A percentile compares a stretch with the other conserved stretches of the same genome.
Evolutionary conservation across 108 stramenopile genomes (phyloP).

Genomic region (Mediolabrus comicus): DNA sequence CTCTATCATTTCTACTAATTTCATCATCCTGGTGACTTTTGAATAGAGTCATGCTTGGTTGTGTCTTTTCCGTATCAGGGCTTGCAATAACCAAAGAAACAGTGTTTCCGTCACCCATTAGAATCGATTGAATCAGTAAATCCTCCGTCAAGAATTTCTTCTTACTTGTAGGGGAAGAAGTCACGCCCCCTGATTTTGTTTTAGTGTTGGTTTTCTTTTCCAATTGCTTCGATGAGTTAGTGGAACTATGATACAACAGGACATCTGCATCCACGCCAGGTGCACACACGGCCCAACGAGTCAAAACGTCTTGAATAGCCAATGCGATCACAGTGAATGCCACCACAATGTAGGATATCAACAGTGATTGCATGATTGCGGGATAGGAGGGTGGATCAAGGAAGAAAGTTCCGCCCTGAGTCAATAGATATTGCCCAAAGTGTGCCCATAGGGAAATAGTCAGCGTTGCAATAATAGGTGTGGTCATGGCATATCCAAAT

Average conservation of each 20-base stretch:
- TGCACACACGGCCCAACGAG: conserved; percentile 35
- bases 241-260: conserved; percentile 4
- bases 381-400: not conserved
- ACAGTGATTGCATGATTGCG: conserved; percentile 1
- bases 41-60: not conserved
- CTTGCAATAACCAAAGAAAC: conserved; percentile 15
- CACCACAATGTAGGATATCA: conserved; percentile 17
- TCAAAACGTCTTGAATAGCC: conserved; percentile 28
- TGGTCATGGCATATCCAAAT: conserved; percentile 5
- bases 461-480: not conserved
- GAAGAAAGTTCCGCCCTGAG: not conserved
- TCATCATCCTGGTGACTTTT: conserved; percentile 36
- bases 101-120: conserved; percentile 33
- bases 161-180: not conserved
- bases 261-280: conserved; percentile 26
- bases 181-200: not conserved
- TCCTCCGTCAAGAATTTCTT: conserved; percentile 29
- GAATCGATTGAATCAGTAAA: conserved; percentile 29
- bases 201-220: not conserved
- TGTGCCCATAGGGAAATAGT: conserved; percentile 6
- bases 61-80: not conserved
- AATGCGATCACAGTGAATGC: conserved; percentile 10
- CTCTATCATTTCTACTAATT: conserved; percentile 27
- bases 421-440: not conserved
- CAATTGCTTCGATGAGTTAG: not conserved